phyloP scores from a whole-genome alignment of 305 asterid species.

The Caryopteris hybrid region DNA sequence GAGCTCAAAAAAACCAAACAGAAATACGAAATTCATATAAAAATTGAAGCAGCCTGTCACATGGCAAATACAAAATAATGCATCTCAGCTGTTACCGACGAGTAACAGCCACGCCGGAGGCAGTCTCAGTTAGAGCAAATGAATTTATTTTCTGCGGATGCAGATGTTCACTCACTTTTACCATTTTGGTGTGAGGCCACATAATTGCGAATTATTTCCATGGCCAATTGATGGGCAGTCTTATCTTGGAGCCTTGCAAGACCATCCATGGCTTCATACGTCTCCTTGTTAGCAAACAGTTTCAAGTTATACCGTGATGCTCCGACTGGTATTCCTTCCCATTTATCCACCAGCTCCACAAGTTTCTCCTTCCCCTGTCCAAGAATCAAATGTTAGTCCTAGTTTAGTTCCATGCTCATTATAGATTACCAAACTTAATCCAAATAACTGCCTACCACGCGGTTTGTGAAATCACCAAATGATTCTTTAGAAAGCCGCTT shows the following conservation, averaged over 20 bases:
- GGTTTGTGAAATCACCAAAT: constrained; percentile 83
- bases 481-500: constrained; percentile 69
- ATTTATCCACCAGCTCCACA: constrained; percentile 59
- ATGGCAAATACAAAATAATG: neutral
- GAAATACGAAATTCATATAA: neutral
- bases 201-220: constrained; percentile 68
- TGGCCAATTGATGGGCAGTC: constrained; percentile 79
- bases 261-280: constrained; percentile 61
- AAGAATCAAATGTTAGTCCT: neutral
- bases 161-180: constrained; percentile 27
- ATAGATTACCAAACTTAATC: neutral
- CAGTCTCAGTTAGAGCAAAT: neutral
- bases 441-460: constrained; percentile 47
- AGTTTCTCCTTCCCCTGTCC: constrained; percentile 79
- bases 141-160: neutral
- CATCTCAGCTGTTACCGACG: constrained; percentile 3
- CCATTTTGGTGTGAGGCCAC: constrained; percentile 70
- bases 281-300: constrained; percentile 77
- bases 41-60: neutral
- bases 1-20: constrained; percentile 1
- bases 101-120: constrained; percentile 12
- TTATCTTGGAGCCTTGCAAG: constrained; percentile 62
- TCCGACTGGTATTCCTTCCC: constrained; percentile 74
- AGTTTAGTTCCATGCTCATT: neutral
- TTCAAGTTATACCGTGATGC: constrained; percentile 60